A percentile compares a stretch with the other conserved stretches of the same genome.
phyloP scores from a whole-genome alignment of 352 stramenopile species.

The Globisporangium solare region DNA sequence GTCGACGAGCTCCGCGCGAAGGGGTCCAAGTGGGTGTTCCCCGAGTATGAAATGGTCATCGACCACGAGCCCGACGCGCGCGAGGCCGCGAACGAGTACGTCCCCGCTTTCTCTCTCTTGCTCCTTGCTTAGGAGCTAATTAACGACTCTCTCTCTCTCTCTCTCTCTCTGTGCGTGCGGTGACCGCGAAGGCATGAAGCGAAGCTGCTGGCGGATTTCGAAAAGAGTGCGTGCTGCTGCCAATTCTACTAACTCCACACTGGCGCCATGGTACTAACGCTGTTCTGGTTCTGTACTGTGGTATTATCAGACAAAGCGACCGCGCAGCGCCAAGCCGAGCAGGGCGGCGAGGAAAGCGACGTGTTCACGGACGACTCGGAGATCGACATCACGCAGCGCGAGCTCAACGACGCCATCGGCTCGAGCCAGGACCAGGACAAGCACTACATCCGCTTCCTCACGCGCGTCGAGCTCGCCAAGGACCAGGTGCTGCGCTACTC shows the following conservation, averaged over 20 bases:
- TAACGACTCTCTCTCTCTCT: too few species aligned
- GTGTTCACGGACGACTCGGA: conserved; percentile 66
- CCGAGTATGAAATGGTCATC: conserved; percentile 70
- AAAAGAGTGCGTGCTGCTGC: conserved; percentile 37
- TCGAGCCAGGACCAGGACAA: conserved; percentile 60
- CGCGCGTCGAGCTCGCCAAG: conserved; percentile 73
- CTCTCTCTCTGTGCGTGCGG: neutral
- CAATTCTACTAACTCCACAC: neutral
- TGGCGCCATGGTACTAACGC: neutral
- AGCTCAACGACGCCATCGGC: conserved; percentile 69
- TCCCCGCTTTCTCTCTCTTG: conserved; percentile 2
- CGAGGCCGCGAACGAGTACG: conserved; percentile 58
- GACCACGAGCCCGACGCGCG: conserved; percentile 64
- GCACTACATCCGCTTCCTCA: conserved; percentile 79
- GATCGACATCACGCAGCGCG: conserved; percentile 70
- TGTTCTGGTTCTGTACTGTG: neutral
- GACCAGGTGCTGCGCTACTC: conserved; percentile 88
- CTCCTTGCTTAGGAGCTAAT: neutral
- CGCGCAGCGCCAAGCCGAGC: neutral
- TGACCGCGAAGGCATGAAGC: conserved; percentile 39
- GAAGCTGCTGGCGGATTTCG: conserved; percentile 68
- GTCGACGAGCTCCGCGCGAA: conserved; percentile 29
- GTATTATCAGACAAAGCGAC: conserved; percentile 15
- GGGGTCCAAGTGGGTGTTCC: conserved; percentile 76
- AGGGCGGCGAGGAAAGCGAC: conserved; percentile 32